Conservation (phyloP, 2,329 filamentous ascomycete genomes). For the Mycogone perniciosa region DNA sequence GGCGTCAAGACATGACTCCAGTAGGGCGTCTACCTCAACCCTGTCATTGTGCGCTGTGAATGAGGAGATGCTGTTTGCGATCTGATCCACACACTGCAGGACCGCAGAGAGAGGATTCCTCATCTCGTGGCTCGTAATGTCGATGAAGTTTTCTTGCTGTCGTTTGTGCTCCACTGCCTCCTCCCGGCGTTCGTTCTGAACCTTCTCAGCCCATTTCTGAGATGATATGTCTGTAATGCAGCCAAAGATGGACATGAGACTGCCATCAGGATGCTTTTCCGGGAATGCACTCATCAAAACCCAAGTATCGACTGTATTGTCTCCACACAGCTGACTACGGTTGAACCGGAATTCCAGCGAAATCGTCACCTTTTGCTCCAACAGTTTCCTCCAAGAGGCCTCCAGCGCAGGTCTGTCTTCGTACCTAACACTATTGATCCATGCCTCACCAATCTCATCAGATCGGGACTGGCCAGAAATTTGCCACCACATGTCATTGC, state of each 20-base stretch:
- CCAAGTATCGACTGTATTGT: conserved; percentile 63
- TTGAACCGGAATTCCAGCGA: conserved; percentile 74
- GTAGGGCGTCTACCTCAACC: conserved; percentile 40
- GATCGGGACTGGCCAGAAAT: conserved; percentile 61
- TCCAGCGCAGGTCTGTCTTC: conserved; percentile 58
- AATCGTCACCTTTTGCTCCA: conserved; percentile 55
- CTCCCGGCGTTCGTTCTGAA: conserved; percentile 70
- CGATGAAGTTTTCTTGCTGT: conserved; percentile 65
- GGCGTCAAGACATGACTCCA: conserved; percentile 60
- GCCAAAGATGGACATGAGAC: conserved; percentile 69
- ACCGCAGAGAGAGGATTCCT: conserved; percentile 70
- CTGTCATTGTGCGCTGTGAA: conserved; percentile 33
- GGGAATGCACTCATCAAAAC: conserved; percentile 71
- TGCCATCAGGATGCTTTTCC: conserved; percentile 57
- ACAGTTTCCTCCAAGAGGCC: conserved; percentile 55
- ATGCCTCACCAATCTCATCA: conserved; percentile 52
- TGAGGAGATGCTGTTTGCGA: conserved; percentile 44
- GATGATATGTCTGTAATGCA: conserved; percentile 80
- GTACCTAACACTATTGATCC: conserved; percentile 66
- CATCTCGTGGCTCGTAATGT: conserved; percentile 71
- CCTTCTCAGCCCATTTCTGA: conserved; percentile 77
- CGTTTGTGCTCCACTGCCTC: conserved; percentile 76
- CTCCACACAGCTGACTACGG: conserved; percentile 55
- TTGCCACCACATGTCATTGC: conserved; percentile 72
- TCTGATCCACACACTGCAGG: conserved; percentile 71